Evolutionary conservation across 257 asterid species (phyloP), one percentile per base, ranked within the genome.

Genomic region (Hygrophila difformis): DNA sequence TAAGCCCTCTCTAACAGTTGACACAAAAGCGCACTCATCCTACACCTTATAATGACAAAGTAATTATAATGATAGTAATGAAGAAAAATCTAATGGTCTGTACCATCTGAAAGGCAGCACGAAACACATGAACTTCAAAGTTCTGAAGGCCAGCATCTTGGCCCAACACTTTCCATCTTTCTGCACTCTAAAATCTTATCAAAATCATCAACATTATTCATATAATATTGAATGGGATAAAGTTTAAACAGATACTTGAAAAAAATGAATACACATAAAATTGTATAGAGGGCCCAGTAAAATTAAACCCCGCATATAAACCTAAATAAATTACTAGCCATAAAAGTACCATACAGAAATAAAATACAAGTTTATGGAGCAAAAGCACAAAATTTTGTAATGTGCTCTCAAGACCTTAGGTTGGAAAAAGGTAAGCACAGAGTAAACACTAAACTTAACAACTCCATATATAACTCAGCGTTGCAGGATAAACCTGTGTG

Each of bases 81-180:
- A 2, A 9, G 40, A 51, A 20, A 31, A 23, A 13, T 39, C 21
- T 19, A 18, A 38, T 12, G 45, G 50, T 35, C 26, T 17, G 29
- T 75, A 79, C 96, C 93, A 81, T 79, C 68, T 88, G 96, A 57
- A 88, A 88, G 58, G 91, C 88, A 53, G 97, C 94, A 60, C 96
- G 97, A 67, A 73, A 77, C 20, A 82, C 68, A 68, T 88, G 97
- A 72, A 88, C 79, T 72, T 77, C 87, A 62, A 88, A 81, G 66
- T 84, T 88, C 59, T 75, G 86, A 55, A 70, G 74, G 49, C 91
- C 82, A 46, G 75, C 85, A 39, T 58, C 64, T 70, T 77, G 64
- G 21, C 76, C 95, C 79, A 81, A 60, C 21, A 57, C 61, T 58
- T 59, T 71, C 95, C 96, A 84, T 68, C 97, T 79, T 38, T 88